Base-by-base conservation (phyloP, 768 basidiomycete genomes). In the Floccularia luteovirens region DNA sequence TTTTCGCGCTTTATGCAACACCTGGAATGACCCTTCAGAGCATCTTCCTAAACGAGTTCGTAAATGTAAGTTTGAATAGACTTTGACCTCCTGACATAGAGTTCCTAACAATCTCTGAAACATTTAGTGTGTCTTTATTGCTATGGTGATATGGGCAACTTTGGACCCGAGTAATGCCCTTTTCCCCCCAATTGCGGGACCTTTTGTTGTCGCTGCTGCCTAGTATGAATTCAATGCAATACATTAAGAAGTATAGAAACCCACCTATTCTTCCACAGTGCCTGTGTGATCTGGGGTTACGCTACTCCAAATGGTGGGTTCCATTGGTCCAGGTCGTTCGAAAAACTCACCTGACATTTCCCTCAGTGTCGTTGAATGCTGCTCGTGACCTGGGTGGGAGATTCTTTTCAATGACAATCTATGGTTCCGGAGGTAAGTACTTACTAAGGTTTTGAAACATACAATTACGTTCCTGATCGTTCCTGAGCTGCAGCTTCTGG, bases 361-460 rank as follows among this genome's bases (percentile, higher is more conserved):
- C n/a, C n/a, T 6, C 41, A 77, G 72, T 85, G 31, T 66, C 77
- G 11, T 63, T 80, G 24, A 86, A 86, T 55, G 58, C 77, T 2
- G 79, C 81, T 21, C 79, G 82, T 51, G 82, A 85, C 53, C 20
- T 86, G 28, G 82, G 82, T 14, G 77, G 69, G 3, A 73, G 82
- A 12, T 44, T 84, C n/a, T 69, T 72, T 47, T 73, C 68, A 1
- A 52, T 86, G 57, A 65, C 77, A 2, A 71, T 83, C 40, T 84
- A 75, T 69, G 82, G 82, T 14, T 50, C 23, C 2, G 50, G 53
- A 46, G 69, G 70, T 67, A 44, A 17, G 56, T 42, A 14, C 10
- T 23, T 12, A 28, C 8, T 24, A 2, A n/a, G n/a, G n/a, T n/a
- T n/a, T n/a, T n/a, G n/a, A n/a, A n/a, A n/a, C n/a, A 44, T 36